phyloP scores from a whole-genome alignment of 805 yeast genomes.

The Pichia occidentalis region DNA sequence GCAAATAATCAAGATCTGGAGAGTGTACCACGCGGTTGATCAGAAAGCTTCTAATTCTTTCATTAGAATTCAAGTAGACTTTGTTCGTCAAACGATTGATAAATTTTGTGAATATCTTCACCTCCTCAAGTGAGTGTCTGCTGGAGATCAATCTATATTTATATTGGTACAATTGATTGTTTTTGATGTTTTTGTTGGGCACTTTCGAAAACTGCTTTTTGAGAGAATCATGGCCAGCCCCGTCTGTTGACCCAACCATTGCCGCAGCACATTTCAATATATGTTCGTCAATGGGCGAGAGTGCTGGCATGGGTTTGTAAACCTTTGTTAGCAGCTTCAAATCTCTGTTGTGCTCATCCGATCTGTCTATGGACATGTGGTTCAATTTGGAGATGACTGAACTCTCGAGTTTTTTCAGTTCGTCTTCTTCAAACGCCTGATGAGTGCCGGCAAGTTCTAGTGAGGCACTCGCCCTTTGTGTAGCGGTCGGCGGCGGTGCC shows the following conservation, averaged over 20 bases:
- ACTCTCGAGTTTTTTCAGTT: background rate
- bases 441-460: too few relatives aligned
- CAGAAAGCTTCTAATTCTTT: constrained; percentile 8
- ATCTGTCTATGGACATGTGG: background rate
- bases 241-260: background rate
- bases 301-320: background rate
- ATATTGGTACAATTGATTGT: constrained; percentile 1
- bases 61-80: constrained; percentile 8
- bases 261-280: constrained; percentile 1
- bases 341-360: background rate
- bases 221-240: background rate
- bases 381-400: background rate
- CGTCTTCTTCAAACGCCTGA: too few relatives aligned
- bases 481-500: too few relatives aligned
- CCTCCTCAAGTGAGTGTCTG: constrained; percentile 6
- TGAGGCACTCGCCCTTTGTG: too few relatives aligned
- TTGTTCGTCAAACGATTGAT: constrained; percentile 6
- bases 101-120: background rate
- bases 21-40: constrained; percentile 9
- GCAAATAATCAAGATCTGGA: background rate
- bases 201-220: background rate
- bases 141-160: constrained; percentile 8
- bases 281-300: constrained; percentile 1
- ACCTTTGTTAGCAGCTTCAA: background rate
- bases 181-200: background rate